These are phyloP conservation scores for Lunasporangiospora selenospora DNA, from an alignment of 192 early-diverging fungal genomes.

Conservation along the genomic window DNA sequence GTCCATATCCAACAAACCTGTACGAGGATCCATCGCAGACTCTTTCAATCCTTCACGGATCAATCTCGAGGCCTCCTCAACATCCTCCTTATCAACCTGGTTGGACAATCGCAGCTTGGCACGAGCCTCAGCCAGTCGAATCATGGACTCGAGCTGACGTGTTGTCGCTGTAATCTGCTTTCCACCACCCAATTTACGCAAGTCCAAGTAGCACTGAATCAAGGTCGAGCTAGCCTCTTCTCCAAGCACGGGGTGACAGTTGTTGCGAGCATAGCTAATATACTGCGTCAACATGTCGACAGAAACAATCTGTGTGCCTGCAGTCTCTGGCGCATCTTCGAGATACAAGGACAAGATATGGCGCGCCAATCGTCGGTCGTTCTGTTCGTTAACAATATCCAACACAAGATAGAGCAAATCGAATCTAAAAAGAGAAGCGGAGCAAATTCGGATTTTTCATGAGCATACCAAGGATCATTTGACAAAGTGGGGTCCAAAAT, in stretches of 20 bases:
- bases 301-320: constrained; percentile 57
- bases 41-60: constrained; percentile 90
- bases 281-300: constrained; percentile 89
- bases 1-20: constrained; percentile 94
- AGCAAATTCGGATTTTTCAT: too few species aligned
- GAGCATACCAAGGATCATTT: too few species aligned
- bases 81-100: constrained; percentile 80
- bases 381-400: constrained; percentile 85
- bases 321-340: constrained; percentile 62
- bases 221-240: constrained; percentile 81
- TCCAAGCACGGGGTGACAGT: constrained; percentile 74
- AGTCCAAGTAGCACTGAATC: constrained; percentile 81
- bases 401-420: constrained; percentile 93
- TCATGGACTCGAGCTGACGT: constrained; percentile 97
- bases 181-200: constrained; percentile 77
- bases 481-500: too few species aligned
- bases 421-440: constrained; percentile 68
- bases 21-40: constrained; percentile 91
- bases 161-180: constrained; percentile 90
- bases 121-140: constrained; percentile 92
- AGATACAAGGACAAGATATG: constrained; percentile 90
- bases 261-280: constrained; percentile 85
- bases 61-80: constrained; percentile 87
- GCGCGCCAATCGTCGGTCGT: constrained; percentile 87
- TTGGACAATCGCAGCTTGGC: constrained; percentile 86